Base-by-base conservation (phyloP, 2,329 filamentous ascomycete species). In the Pleurostoma richardsiae region DNA sequence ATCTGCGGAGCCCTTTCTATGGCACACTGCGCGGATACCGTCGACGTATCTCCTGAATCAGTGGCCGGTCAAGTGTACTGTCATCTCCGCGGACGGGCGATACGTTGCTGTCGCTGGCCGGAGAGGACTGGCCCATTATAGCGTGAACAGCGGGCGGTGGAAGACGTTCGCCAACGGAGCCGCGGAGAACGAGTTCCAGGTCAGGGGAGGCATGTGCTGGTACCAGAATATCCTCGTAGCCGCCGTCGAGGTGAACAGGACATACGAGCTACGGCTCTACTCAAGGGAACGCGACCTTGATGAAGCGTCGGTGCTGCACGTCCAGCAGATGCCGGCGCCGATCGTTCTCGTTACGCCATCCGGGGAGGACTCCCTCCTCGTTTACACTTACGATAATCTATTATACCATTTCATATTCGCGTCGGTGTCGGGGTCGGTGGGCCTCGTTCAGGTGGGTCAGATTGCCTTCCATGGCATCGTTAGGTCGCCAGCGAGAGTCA, bases 401-500 rank as follows among this genome's bases (percentile, higher is more conserved):
- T 77, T 99, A 11, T 94, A 96, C 60, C 94, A 99, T 63, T 99
- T 90, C 63, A 83, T 99, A 50, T 92, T 99, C 53, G 83, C 88
- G 0, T 79, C 83, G 1, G 76, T 82, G 27, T 75, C 79, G n/a
- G 83, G 76, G 11, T 72, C 83, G 27, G 79, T 95, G 31, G 85
- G 83, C 40, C 77, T 97, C 30, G 80, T 95, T 5, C 90, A 95
- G 61, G 91, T 97, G n/a, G 94, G 95, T 7, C 94, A 97, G 63
- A 99, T 99, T 59, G 92, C 90, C 10, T 94, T 99, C 57, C 88
- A 99, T 63, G 94, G 94, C 41, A 96, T 99, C 52, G 91, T 99
- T 40, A 78, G 94, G 57, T 95, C 94, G 33, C 94, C 94, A 8
- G 90, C 91, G 27, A 81, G 94, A 60, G 94, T 99, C 4, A 83